A percentile compares a stretch with the other conserved stretches of the same genome.
These are phyloP conservation scores for Diplodia sapinea DNA, from an alignment of 2,329 filamentous ascomycete genomes.

Conservation along the genomic window DNA sequence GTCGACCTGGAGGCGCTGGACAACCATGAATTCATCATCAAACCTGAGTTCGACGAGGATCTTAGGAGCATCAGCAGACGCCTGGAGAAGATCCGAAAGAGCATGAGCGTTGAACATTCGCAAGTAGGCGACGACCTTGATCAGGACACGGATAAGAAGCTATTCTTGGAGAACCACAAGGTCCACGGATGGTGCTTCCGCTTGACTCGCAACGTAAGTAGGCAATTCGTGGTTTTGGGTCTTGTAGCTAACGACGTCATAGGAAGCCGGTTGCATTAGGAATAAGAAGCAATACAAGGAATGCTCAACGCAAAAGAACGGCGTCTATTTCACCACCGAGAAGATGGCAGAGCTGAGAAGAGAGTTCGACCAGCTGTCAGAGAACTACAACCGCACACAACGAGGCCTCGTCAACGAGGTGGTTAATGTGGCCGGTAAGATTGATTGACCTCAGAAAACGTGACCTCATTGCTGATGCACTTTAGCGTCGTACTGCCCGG, in stretches of 20 bases:
- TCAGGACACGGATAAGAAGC: constrained; percentile 96
- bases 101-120: constrained; percentile 83
- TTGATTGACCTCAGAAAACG: not conserved
- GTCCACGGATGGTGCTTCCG: constrained; percentile 97
- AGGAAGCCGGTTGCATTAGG: constrained; percentile 87
- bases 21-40: constrained; percentile 98
- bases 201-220: constrained; percentile 70
- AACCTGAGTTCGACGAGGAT: constrained; percentile 93
- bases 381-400: constrained; percentile 95
- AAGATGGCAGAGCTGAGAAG: constrained; percentile 79
- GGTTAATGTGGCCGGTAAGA: constrained; percentile 73
- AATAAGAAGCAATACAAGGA: constrained; percentile 91
- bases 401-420: constrained; percentile 90
- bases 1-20: constrained; percentile 95
- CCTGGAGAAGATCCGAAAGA: constrained; percentile 79
- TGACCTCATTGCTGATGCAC: not conserved
- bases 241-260: not conserved
- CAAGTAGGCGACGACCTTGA: constrained; percentile 79
- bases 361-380: constrained; percentile 91
- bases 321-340: constrained; percentile 94
- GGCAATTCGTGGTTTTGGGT: constrained; percentile 5
- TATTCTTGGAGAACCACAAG: constrained; percentile 95
- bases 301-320: constrained; percentile 98
- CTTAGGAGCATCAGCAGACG: constrained; percentile 88
- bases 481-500: constrained; percentile 83